These are phyloP conservation scores for Nakazawaea molendinolei DNA, from an alignment of 805 yeast species.

Conservation along the genomic window DNA sequence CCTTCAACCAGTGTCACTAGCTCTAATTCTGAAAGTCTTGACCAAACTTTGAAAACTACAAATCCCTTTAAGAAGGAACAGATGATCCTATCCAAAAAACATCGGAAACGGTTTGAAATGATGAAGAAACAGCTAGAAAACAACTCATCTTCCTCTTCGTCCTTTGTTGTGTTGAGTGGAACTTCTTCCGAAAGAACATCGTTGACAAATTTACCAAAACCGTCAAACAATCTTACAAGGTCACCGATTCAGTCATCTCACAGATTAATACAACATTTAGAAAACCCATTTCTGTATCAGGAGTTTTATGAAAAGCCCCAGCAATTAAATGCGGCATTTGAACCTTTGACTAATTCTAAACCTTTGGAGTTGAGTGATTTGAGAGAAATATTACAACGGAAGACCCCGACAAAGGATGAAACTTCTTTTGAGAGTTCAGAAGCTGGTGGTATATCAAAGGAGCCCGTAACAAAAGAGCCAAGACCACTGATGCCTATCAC, in stretches of 20 bases:
- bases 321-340: background rate
- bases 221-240: no score
- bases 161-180: slow-evolving; percentile 1
- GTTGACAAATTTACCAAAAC: no score
- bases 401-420: no score
- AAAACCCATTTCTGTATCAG: slow-evolving; percentile 5
- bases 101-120: background rate
- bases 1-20: no score
- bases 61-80: slow-evolving; percentile 12
- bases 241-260: no score
- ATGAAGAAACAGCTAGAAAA: slow-evolving; percentile 1
- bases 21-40: no score
- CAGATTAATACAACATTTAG: background rate
- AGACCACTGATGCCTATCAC: no score
- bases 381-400: background rate
- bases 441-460: no score
- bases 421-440: no score
- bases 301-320: background rate
- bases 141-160: background rate
- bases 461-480: no score
- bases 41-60: no score
- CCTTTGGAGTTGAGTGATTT: slow-evolving; percentile 3
- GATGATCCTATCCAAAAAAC: background rate
- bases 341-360: background rate
- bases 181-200: no score